phyloP scores from a whole-genome alignment of 164 flowering plant species.

The Cinnamomum micranthum region DNA sequence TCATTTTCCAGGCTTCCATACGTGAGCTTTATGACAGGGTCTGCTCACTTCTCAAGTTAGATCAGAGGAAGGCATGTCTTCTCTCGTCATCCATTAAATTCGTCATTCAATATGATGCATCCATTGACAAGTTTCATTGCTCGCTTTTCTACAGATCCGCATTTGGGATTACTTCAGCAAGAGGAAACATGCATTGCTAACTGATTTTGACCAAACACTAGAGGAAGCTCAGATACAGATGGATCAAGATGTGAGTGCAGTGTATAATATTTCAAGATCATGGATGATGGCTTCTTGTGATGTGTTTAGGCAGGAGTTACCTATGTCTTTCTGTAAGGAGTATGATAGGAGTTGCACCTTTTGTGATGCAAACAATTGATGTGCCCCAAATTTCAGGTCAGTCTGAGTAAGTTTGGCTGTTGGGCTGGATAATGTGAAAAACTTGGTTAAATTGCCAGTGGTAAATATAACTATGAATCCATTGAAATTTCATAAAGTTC shows the following conservation, averaged over 20 bases:
- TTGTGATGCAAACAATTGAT: too few relatives aligned
- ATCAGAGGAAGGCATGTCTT: slow-evolving; percentile 50
- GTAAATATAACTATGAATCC: too few relatives aligned
- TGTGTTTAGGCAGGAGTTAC: too few relatives aligned
- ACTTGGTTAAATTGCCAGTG: too few relatives aligned
- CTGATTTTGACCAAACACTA: slow-evolving; percentile 36
- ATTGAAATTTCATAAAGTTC: too few relatives aligned
- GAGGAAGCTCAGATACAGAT: slow-evolving; percentile 69
- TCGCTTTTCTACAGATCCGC: slow-evolving; percentile 35
- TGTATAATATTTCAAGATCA: neutral
- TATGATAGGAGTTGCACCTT: too few relatives aligned
- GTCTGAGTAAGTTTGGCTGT: too few relatives aligned
- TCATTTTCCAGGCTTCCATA: slow-evolving; percentile 52
- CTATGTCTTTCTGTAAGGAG: too few relatives aligned
- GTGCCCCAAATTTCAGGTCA: too few relatives aligned
- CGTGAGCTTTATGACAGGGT: slow-evolving; percentile 59
- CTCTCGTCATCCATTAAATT: neutral
- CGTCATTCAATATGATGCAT: slow-evolving; percentile 1
- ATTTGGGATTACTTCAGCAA: slow-evolving; percentile 79
- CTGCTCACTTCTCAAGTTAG: slow-evolving; percentile 39
- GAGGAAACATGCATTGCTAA: slow-evolving; percentile 33
- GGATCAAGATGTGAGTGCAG: slow-evolving; percentile 68
- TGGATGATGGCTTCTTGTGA: too few relatives aligned
- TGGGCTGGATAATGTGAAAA: too few relatives aligned
- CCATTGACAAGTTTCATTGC: neutral